Evolutionary conservation across 805 yeast genomes (phyloP).

Genomic region (Lachancea lanzarotensis): DNA sequence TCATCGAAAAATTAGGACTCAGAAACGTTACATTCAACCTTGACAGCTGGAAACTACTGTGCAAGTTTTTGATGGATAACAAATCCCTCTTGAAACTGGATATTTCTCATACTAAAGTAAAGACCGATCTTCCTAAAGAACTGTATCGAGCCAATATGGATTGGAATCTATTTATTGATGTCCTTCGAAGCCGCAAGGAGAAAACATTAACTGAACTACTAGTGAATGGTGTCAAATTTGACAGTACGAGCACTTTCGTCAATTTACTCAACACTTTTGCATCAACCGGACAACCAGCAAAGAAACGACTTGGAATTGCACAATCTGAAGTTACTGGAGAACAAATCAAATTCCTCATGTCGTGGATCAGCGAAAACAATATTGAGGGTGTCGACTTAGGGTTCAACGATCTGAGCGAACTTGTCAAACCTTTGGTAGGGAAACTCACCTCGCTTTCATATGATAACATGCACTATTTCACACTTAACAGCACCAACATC

Average conservation of each 20-base stretch:
- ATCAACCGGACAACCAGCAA: conserved; percentile 25
- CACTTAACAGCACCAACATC: conserved; percentile 60
- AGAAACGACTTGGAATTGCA: conserved; percentile 63
- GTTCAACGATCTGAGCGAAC: conserved; percentile 56
- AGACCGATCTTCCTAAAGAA: conserved; percentile 29
- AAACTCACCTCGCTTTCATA: conserved; percentile 17
- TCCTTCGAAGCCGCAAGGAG: conserved; percentile 62
- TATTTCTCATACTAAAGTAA: conserved; percentile 54
- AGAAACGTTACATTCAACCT: conserved; percentile 69
- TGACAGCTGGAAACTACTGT: conserved; percentile 72
- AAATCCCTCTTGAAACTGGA: conserved; percentile 54
- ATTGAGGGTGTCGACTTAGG: conserved; percentile 72
- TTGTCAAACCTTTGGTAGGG: conserved; percentile 25
- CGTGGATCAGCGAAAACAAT: conserved; percentile 46
- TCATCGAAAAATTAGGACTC: conserved; percentile 65
- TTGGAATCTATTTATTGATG: conserved; percentile 71
- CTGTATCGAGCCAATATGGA: conserved; percentile 68
- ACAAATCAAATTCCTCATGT: conserved; percentile 50
- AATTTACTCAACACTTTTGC: conserved; percentile 52
- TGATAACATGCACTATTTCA: conserved; percentile 40
- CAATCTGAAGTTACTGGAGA: conserved; percentile 53
- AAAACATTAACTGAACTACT: conserved; percentile 60
- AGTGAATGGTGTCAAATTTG: conserved; percentile 70
- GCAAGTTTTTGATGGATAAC: conserved; percentile 67
- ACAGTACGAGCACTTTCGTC: conserved; percentile 43